phyloP scores from a whole-genome alignment of 2,329 filamentous ascomycete genomes.

The Trichoderma afroharzianum region DNA sequence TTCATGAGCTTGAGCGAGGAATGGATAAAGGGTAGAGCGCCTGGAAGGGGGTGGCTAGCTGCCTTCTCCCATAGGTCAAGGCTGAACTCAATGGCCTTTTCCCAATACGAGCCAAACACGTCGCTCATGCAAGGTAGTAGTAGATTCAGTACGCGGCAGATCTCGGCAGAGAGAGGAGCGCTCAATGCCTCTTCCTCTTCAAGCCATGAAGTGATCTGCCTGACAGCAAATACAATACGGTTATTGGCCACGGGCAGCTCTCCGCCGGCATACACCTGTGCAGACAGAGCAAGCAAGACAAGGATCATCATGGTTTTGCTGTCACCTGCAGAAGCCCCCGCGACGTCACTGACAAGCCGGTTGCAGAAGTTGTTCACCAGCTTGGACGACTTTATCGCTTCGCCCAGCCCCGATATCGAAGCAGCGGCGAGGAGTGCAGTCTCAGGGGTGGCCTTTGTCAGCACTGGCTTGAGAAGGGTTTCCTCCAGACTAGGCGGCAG shows the following conservation, averaged over 20 bases:
- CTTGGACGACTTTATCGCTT: slow-evolving; percentile 47
- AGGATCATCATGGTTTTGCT: slow-evolving; percentile 48
- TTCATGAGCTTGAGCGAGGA: slow-evolving; percentile 69
- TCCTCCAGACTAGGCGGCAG: slow-evolving; percentile 44
- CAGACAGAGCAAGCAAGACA: slow-evolving; percentile 51
- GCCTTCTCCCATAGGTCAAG: slow-evolving; percentile 54
- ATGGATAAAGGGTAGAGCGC: slow-evolving; percentile 61
- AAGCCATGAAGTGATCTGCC: slow-evolving; percentile 71
- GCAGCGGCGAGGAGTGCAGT: slow-evolving; percentile 49
- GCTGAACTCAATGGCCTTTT: slow-evolving; percentile 58
- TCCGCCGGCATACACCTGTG: slow-evolving; percentile 49
- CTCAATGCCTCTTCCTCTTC: slow-evolving; percentile 46
- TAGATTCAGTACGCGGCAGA: slow-evolving; percentile 54
- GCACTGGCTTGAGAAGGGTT: slow-evolving; percentile 42
- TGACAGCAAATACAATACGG: slow-evolving; percentile 76
- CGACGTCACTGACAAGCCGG: slow-evolving; percentile 58
- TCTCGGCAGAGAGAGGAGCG: slow-evolving; percentile 44
- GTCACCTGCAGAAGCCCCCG: slow-evolving; percentile 42
- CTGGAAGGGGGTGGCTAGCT: slow-evolving; percentile 39
- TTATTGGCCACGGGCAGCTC: slow-evolving; percentile 59
- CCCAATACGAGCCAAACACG: slow-evolving; percentile 88
- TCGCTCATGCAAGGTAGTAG: slow-evolving; percentile 73
- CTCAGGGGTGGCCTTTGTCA: slow-evolving; percentile 45
- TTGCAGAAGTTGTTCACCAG: slow-evolving; percentile 53
- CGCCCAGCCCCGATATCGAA: slow-evolving; percentile 50